These are phyloP conservation scores for Linnemannia exigua DNA, from an alignment of 192 early-diverging fungal species.

Conservation along the genomic window DNA sequence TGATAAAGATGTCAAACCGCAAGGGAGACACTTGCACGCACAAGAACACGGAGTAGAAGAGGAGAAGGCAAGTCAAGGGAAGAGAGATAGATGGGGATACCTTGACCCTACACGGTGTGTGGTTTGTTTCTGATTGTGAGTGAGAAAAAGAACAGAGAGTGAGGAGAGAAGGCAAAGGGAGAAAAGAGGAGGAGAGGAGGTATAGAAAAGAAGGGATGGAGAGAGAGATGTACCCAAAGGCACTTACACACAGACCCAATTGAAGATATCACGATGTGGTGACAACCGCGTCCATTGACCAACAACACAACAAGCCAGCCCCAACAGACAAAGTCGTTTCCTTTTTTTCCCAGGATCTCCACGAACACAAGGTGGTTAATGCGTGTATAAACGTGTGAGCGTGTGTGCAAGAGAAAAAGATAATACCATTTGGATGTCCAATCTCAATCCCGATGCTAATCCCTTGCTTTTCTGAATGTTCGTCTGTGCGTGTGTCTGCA, in stretches of 20 bases:
- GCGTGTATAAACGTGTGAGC: no score
- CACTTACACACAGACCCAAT: not conserved
- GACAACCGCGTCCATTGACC: not conserved
- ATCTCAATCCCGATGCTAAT: no score
- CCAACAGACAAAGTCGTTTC: not conserved
- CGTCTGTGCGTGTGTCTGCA: no score
- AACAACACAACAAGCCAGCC: not conserved
- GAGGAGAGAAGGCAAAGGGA: not conserved
- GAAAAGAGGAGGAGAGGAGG: not conserved
- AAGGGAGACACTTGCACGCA: not conserved
- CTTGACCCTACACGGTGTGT: not conserved
- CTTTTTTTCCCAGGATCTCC: not conserved
- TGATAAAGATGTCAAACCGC: not conserved
- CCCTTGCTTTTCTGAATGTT: no score
- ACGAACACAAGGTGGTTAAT: no score
- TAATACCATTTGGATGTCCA: not conserved
- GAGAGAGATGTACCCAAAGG: no score
- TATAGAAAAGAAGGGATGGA: not conserved
- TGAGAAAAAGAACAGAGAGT: not conserved
- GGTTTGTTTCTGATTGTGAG: not conserved
- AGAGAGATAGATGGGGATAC: not conserved
- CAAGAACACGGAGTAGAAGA: not conserved
- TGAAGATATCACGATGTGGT: not conserved
- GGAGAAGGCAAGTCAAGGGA: not conserved
- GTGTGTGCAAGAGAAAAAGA: not conserved